Conservation (phyloP, 306 rosid genomes). For the Ceratonia siliqua region DNA sequence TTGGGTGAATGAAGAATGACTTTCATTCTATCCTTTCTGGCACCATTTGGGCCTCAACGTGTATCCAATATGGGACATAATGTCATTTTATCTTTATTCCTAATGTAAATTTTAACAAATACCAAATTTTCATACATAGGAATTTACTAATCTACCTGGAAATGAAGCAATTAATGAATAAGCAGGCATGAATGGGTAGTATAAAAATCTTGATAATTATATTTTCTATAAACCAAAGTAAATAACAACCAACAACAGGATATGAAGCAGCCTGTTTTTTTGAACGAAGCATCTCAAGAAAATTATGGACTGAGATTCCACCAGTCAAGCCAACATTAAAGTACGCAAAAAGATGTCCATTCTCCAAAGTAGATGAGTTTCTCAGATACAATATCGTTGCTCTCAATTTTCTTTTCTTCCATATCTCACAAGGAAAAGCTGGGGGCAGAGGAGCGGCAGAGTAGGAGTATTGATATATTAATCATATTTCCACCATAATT, state of each 20-base stretch:
- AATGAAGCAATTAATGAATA: too few relatives aligned
- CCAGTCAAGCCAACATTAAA: neutral
- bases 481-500: conserved; percentile 19
- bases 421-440: conserved; percentile 1
- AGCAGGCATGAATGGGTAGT: neutral
- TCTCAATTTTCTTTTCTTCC: conserved; percentile 2
- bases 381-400: conserved; percentile 18
- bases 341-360: neutral
- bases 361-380: neutral
- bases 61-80: too few relatives aligned
- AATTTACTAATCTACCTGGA: too few relatives aligned
- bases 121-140: too few relatives aligned
- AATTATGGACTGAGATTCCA: neutral
- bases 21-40: too few relatives aligned
- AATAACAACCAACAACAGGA: neutral
- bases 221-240: neutral
- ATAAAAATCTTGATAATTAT: too few relatives aligned
- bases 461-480: neutral
- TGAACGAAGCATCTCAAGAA: neutral
- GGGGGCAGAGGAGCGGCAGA: neutral
- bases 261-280: neutral
- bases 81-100: too few relatives aligned
- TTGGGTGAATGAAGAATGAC: too few relatives aligned
- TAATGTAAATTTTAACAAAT: too few relatives aligned
- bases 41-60: too few relatives aligned